Evolutionary conservation across 768 basidiomycete genomes (phyloP), one percentile per base, ranked within the genome.

Genomic region (Suillus paluster): DNA sequence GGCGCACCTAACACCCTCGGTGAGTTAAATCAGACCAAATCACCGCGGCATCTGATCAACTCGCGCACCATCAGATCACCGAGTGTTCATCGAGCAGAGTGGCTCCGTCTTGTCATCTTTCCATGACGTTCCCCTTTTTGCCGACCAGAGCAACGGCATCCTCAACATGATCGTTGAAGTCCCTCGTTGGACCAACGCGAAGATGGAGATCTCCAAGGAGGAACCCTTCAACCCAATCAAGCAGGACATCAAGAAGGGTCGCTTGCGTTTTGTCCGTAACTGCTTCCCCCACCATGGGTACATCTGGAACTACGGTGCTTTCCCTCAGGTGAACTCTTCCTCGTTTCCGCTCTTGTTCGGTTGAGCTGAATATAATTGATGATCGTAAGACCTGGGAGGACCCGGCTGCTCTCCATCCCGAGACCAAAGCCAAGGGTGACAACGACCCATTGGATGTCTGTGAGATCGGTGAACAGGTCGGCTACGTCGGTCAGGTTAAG

Each of bases 211-310:
- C 77, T 97, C 86, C 79, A 99, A 97, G 80, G 95, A 97, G 71
- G 97, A 99, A 78, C 59, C 86, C n/a, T 94, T 99, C 88, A 99
- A 99, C 81, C 97, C 97, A 71, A 98, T 99, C 90, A 97, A 97
- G 78, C 97, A 99, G 82, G 97, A 99, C 77, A 90, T 92, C 78
- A 99, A 97, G 83, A 95, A 94, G 80, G 94, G 94, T 71, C 93
- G 91, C 73, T 81, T 99, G 77, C 92, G 97, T 71, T 99, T 84
- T 79, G 97, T 99, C 68, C 91, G 97, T 80, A 99, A 99, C 86
- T 99, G 97, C 80, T 99, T 99, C 92, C 97, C 97, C 69, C 97
- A 99, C 83, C 96, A 99, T 75, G 97, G 97, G 41, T 96, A 98
- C 84, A 95, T 99, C 83, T 99, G 97, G 97, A 99, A 99, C 85